Base-by-base conservation (phyloP, 176 grass and related monocot genomes). In the Carex pumila region DNA sequence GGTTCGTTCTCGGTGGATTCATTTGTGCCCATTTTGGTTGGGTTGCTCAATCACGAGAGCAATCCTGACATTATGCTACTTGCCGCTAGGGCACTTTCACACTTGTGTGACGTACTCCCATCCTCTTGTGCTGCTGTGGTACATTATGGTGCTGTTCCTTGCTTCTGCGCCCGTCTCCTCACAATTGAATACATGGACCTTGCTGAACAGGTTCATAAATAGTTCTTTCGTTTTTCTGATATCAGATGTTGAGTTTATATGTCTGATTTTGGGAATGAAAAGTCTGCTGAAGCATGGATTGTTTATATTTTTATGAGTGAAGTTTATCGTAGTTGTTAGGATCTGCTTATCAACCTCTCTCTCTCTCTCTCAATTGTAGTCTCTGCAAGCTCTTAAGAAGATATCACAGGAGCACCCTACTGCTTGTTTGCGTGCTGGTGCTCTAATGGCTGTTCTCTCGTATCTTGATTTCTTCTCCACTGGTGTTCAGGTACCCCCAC, bases 381-480 rank as follows among this genome's bases (percentile, higher is more conserved):
- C 94, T 30, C 69, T 97, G 81, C 94, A 97, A 97, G 94, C 94
- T 82, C 90, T 97, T 54, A 94, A 92, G 86, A 97, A 92, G 90
- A 94, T 97, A 87, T 97, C 94, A 3, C 90, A 88, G 85, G 94
- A 97, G 79, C 92, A 97, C 78, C 94, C 94, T 49, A 97, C 94
- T 83, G 90, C 92, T 75, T 97, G 94, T 67, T 91, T 97, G 77
- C 87, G 94, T 37, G 94, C 94, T 88, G 94, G 94, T 79, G 94
- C 94, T 1, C 90, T 97, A 79, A 97, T 97, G 94, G 94, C 92
- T 30, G 94, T 97, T 45, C 85, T 97, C 9, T 97, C 94, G 54
- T 97, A 97, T 86, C 94, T 97, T 32, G 94, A 97, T 77, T 97
- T 97, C 54, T 97, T 97, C 86, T 92, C 92, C 6, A 97, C 92